phyloP scores from a whole-genome alignment of 306 rosid species.

The Senna siamea region DNA sequence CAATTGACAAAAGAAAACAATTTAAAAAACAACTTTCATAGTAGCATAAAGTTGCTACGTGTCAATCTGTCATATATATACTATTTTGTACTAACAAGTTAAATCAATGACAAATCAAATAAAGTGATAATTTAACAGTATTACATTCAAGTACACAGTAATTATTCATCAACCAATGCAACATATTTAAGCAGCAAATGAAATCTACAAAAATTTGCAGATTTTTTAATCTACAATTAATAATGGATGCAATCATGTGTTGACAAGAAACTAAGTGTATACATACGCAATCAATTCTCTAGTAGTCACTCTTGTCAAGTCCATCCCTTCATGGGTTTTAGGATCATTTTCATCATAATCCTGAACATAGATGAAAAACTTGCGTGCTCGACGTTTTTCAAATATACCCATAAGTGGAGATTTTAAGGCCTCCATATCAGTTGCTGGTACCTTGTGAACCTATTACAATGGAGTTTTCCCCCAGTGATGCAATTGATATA shows the following conservation, averaged over 20 bases:
- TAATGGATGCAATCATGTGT: neutral
- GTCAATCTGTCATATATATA: neutral
- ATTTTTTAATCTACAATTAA: constrained; percentile 1
- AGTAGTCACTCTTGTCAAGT: constrained; percentile 84
- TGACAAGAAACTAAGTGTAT: constrained; percentile 23
- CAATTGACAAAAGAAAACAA: neutral
- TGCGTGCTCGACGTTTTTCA: constrained; percentile 96
- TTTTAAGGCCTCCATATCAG: constrained; percentile 88
- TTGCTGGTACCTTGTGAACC: constrained; percentile 95
- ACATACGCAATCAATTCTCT: constrained; percentile 84
- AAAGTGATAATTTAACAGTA: neutral
- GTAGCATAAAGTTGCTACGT: neutral
- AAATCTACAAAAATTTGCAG: neutral
- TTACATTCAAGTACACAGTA: constrained; percentile 4
- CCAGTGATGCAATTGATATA: constrained; percentile 26
- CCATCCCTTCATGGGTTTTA: constrained; percentile 88
- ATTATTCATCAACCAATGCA: constrained; percentile 23
- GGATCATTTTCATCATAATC: constrained; percentile 79
- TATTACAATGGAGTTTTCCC: constrained; percentile 39
- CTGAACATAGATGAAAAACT: constrained; percentile 87
- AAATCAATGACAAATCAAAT: constrained; percentile 7
- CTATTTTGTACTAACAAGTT: neutral
- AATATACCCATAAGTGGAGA: constrained; percentile 98
- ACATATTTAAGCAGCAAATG: constrained; percentile 3
- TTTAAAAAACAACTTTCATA: neutral